Base-by-base conservation (phyloP, 106 monocot species). In the Posidonia australis region DNA sequence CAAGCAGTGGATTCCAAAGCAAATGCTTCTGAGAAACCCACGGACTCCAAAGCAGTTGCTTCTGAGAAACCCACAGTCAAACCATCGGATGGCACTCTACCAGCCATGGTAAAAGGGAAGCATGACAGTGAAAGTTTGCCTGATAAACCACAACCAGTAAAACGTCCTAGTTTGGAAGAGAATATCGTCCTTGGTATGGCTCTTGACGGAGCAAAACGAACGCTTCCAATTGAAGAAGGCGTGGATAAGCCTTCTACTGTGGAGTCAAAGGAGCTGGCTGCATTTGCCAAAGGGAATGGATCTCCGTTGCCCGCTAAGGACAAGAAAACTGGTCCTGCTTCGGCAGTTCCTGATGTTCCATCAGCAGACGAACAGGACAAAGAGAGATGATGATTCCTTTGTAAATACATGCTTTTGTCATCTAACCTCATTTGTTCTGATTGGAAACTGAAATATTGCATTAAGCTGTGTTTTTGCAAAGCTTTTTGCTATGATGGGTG, bases 161-260 rank as follows among this genome's bases (percentile, higher is more conserved):
- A 45, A 43, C 69, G 69, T 30, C 18, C 76, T 22, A 24, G 21
- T 46, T 22, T 69, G 46, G 76, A 76, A 57, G 68, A 76, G 45
- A 76, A 76, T 24, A 69, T 76, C 16, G 69, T 76, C 26, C 63
- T 76, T 25, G 76, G 76, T 9, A 21, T 69, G 44, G 69, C 69
- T 22, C 60, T 76, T 32, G 76, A 70, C 54, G 76, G 76, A 46
- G 30, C 69, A 21, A 76, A 76, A 46, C 52, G 69, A 16, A 69
- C 69, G 16, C 69, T 76, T 16, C 76, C 76, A 3, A 70, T 76
- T 36, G 68, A 69, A 7, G 69, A 76, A 55, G 75, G 22, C 3
- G 61, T 76, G 61, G 54, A 14, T 22, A 5, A 12, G 9, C 28
- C 67, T 1, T 21, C 58, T 2, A 17, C 10, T 18, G 23, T 41